Base-by-base conservation (phyloP, 768 basidiomycete species). In the Termitomyces sp. region DNA sequence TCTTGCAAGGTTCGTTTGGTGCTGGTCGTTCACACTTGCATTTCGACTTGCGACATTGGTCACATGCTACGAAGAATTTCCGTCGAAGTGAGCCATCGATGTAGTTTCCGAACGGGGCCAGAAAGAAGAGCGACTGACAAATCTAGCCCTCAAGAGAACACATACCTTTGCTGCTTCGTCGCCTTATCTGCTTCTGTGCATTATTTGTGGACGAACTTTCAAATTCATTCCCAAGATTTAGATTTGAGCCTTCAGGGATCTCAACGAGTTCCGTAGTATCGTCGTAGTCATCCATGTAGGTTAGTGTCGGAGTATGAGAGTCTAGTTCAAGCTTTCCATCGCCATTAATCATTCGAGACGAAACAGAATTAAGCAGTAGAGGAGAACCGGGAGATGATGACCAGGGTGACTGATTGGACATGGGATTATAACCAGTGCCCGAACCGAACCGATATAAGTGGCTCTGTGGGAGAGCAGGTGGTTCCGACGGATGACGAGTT, bases 31-130 rank as follows among this genome's bases (percentile, higher is more conserved):
- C 92, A 70, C 92, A 93, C 72, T 92, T 92, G 77, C 92, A 93
- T 67, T 92, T 92, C 66, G 85, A 88, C 71, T 93, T 93, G 56
- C 91, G 82, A 70, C 92, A 93, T 66, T 92, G 90, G 72, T 93
- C 91, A 73, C 91, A 94, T 24, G 92, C 90, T 88, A 54, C 36
- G 50, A 42, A 49, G 34, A 57, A 49, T 51, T 59, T 52, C 13
- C 56, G 29, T 56, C 52, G 61, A 55, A 39, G 56, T 60, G 29
- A 63, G 59, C 49, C 54, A 60, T 37, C 9, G 45, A 50, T 50
- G 50, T 47, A 48, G 22, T 42, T 48, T 24, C 28, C 53, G 34
- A 37, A 42, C 18, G 44, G 13, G n/a, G n/a, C 26, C 26, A 51
- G 36, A 16, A 37, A 52, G 51, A 34, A 36, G 28, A 28, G 12